Percentiles rank a stretch among this genome's conserved stretches.
Conservation (phyloP, 2,329 filamentous ascomycete species). For the Whalleya microplaca region DNA sequence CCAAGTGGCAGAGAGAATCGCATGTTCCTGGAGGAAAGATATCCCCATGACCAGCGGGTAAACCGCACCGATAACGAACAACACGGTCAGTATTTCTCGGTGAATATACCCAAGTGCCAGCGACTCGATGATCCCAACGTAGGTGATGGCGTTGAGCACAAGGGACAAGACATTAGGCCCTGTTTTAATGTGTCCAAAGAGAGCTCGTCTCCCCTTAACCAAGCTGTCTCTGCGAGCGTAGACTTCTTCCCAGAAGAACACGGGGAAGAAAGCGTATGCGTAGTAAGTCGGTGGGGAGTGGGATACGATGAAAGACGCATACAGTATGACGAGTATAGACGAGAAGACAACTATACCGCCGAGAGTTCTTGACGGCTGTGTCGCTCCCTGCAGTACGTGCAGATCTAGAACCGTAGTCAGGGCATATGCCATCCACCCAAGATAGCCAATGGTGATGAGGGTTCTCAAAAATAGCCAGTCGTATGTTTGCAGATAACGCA, state of each 20-base stretch:
- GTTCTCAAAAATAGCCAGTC: slow-evolving; percentile 96
- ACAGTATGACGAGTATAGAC: slow-evolving; percentile 74
- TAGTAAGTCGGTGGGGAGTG: slow-evolving; percentile 86
- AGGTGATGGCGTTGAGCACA: slow-evolving; percentile 65
- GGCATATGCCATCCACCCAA: slow-evolving; percentile 95
- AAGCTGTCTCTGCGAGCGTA: slow-evolving; percentile 77
- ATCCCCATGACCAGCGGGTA: slow-evolving; percentile 80
- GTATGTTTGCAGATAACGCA: slow-evolving; percentile 95
- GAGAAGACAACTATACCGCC: slow-evolving; percentile 69
- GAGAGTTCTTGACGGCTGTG: slow-evolving; percentile 65
- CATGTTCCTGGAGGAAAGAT: slow-evolving; percentile 71
- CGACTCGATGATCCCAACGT: slow-evolving; percentile 76
- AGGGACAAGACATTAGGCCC: slow-evolving; percentile 62
- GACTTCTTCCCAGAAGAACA: slow-evolving; percentile 96
- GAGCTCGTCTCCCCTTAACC: slow-evolving; percentile 63
- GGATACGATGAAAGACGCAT: slow-evolving; percentile 78
- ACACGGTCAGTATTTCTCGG: slow-evolving; percentile 80
- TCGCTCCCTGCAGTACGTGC: slow-evolving; percentile 77
- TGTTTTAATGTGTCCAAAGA: slow-evolving; percentile 72
- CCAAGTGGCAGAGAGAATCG: slow-evolving; percentile 71
- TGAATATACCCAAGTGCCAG: slow-evolving; percentile 91
- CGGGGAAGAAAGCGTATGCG: slow-evolving; percentile 86
- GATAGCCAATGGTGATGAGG: slow-evolving; percentile 85
- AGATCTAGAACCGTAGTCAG: slow-evolving; percentile 86
- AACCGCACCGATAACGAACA: slow-evolving; percentile 74